Base-by-base conservation (phyloP, 495 filamentous ascomycete species). In the Staphylotrichum longicolle region DNA sequence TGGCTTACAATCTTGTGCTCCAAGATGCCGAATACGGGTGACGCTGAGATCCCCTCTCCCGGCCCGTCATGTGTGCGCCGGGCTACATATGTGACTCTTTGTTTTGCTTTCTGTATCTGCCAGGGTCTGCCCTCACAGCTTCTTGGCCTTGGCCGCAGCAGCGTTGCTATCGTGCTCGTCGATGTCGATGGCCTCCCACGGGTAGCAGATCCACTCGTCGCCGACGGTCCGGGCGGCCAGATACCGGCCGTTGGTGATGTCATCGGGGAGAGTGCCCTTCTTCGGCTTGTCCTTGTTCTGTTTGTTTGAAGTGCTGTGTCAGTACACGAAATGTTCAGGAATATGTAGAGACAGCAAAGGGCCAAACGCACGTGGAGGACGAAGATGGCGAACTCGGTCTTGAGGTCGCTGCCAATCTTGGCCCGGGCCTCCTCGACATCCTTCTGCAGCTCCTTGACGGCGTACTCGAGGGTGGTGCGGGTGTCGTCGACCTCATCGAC, bases 401-500 rank as follows among this genome's bases (percentile, higher is more conserved):
- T 87, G 74, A 87, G 83, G 42, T 80, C 70, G 37, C 65, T 70
- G 49, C 91, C 91, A 33, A 91, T 72, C 70, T 85, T 84, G 73
- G 86, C 82, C 63, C 89, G 83, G 33, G 91, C 91, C 52, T 79
- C 67, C 79, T 93, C 84, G n/a, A 98, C 94, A 70, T 99, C 94
- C 82, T 97, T 97, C 79, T 94, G 83, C 60, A 99, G 81, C 78
- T 99, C 94, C 70, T 87, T 86, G 44, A 99, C 93, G 37, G 95
- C 95, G 68, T 98, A 99, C 74, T 98, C 91, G 53, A 99, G 81
- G 5, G 94, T 99, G 12, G 94, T 99, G 65, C 94, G 85, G 35
- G 94, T 98, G 74, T 99, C 94, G 73, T 99, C 94, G 10, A 99
- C 94, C 82, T 99, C 94, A 69, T 99, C 94, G 6, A 99, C 95